Evolutionary conservation across 306 rosid genomes (phyloP).

Genomic region (Quercus mongolica): DNA sequence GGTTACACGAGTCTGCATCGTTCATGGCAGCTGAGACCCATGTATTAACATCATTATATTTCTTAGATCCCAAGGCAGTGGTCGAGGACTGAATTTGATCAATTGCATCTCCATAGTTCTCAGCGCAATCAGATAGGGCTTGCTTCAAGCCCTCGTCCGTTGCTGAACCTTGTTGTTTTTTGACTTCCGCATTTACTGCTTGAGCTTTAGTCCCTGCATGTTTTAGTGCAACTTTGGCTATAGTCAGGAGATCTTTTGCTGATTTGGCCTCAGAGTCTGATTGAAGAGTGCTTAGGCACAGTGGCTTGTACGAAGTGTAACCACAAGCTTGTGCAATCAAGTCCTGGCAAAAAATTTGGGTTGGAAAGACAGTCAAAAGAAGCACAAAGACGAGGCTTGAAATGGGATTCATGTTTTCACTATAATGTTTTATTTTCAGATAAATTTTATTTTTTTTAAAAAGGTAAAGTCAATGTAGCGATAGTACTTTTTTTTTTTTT

Average conservation of each 20-base stretch:
- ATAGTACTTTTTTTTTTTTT: no score
- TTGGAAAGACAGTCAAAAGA: not conserved
- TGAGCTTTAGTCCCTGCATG: not conserved
- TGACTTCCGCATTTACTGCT: not conserved
- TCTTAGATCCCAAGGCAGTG: not conserved
- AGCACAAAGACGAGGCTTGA: not conserved
- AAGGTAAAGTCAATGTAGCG: no score
- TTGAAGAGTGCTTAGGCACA: not conserved
- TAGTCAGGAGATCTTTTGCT: not conserved
- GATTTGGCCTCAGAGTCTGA: not conserved
- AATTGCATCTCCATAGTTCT: not conserved
- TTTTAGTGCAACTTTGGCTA: not conserved
- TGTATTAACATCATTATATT: constrained; percentile 1
- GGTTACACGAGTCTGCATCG: constrained; percentile 9
- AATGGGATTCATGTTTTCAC: not conserved
- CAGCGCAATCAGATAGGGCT: not conserved
- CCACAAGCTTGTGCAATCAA: constrained; percentile 5
- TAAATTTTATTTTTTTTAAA: not conserved
- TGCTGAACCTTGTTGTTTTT: not conserved
- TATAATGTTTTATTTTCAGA: no score
- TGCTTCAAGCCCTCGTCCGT: not conserved
- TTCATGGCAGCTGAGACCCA: constrained; percentile 15
- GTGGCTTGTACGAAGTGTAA: not conserved
- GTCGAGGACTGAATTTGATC: not conserved
- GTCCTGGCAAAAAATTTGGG: not conserved